Evolutionary conservation across 192 early-diverging fungal genomes (phyloP).

Genomic region (Pecoramyces ruminantium): DNA sequence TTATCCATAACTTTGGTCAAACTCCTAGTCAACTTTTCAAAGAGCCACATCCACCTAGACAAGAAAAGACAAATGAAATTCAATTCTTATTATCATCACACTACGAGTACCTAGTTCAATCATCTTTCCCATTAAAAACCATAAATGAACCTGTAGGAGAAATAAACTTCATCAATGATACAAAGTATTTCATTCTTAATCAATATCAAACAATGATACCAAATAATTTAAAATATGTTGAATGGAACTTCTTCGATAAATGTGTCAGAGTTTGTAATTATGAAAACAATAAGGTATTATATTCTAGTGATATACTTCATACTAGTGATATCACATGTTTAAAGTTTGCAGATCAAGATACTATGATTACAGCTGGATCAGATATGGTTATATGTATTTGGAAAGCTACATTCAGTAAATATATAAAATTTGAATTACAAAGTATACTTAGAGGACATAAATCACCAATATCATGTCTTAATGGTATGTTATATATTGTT

Average conservation of each 20-base stretch:
- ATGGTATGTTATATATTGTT: neutral
- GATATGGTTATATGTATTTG: slow-evolving; percentile 41
- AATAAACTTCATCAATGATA: slow-evolving; percentile 5
- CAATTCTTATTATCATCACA: slow-evolving; percentile 24
- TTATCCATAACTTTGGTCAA: slow-evolving; percentile 96
- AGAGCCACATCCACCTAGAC: slow-evolving; percentile 57
- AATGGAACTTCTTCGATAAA: slow-evolving; percentile 47
- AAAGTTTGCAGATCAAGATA: slow-evolving; percentile 35
- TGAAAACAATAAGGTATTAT: slow-evolving; percentile 14
- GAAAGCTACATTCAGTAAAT: slow-evolving; percentile 22
- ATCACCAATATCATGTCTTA: slow-evolving; percentile 17
- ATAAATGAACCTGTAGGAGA: slow-evolving; percentile 28
- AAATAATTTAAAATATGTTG: slow-evolving; percentile 21
- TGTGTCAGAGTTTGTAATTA: slow-evolving; percentile 36
- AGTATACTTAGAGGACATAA: slow-evolving; percentile 41
- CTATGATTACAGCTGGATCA: slow-evolving; percentile 38
- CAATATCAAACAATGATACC: neutral
- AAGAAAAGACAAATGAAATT: slow-evolving; percentile 13
- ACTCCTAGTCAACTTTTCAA: slow-evolving; percentile 81
- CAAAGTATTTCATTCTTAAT: neutral
- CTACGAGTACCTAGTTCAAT: slow-evolving; percentile 29
- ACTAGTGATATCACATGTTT: slow-evolving; percentile 34
- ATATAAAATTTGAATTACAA: slow-evolving; percentile 21
- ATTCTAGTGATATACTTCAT: slow-evolving; percentile 16
- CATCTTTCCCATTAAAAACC: slow-evolving; percentile 30